phyloP scores from a whole-genome alignment of 2,329 filamentous ascomycete species.

The Didymosphaeria variabile region DNA sequence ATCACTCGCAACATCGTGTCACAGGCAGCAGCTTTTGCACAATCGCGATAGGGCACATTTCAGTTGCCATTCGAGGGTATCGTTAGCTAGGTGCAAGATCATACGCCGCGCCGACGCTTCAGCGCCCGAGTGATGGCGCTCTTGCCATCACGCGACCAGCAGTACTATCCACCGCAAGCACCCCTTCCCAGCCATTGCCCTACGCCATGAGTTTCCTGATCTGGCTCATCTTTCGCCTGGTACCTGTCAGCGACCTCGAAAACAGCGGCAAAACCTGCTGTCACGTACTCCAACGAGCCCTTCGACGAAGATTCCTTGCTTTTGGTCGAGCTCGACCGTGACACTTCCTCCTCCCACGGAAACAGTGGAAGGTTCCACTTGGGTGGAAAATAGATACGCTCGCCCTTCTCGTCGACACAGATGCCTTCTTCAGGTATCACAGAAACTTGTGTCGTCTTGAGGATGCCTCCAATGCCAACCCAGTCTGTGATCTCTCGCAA shows the following conservation, averaged over 20 bases:
- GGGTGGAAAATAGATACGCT: constrained; percentile 5
- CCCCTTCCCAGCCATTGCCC: not conserved
- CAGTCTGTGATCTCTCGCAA: not conserved
- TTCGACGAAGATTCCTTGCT: constrained; percentile 1
- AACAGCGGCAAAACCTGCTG: not conserved
- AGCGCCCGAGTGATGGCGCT: not conserved
- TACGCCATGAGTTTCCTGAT: constrained; percentile 6
- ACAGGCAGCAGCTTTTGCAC: not conserved
- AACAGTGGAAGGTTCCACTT: constrained; percentile 10
- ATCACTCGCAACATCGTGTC: not conserved
- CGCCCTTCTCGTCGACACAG: not conserved
- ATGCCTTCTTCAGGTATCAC: constrained; percentile 3
- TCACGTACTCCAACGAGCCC: constrained; percentile 9
- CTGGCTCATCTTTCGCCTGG: constrained; percentile 10
- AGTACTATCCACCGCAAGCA: not conserved
- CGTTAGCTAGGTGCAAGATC: not conserved
- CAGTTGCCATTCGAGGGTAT: not conserved
- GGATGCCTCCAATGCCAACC: constrained; percentile 5
- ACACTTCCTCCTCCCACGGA: constrained; percentile 9
- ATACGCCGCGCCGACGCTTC: not conserved
- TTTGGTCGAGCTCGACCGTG: constrained; percentile 4
- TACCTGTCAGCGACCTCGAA: not conserved
- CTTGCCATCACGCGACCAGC: not conserved
- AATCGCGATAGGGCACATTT: not conserved
- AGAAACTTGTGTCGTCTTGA: constrained; percentile 3